A percentile compares a stretch with the other conserved stretches of the same genome.
These are phyloP conservation scores for Fraxinus sp. DNA, from an alignment of 305 asterid genomes.

Conservation along the genomic window DNA sequence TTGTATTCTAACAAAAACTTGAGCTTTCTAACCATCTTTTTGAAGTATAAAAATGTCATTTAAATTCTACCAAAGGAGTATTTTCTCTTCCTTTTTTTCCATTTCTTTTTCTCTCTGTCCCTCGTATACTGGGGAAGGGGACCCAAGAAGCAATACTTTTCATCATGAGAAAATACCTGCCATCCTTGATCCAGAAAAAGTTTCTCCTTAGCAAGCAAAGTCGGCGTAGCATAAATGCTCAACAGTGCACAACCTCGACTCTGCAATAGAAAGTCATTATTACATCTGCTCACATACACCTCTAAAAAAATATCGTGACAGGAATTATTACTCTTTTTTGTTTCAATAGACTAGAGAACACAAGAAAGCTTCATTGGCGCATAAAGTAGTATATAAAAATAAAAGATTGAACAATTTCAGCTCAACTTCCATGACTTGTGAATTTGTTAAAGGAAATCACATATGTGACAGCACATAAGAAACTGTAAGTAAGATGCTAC, in stretches of 20 bases:
- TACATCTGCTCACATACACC: conserved; percentile 16
- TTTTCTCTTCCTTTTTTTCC: background rate
- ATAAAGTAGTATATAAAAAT: background rate
- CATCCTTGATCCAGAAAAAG: conserved; percentile 95
- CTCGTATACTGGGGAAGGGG: background rate
- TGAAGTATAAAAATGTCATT: background rate
- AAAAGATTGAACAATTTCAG: conserved; percentile 22
- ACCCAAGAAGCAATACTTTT: background rate
- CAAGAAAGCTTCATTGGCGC: conserved; percentile 8
- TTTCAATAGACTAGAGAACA: background rate
- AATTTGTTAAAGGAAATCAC: background rate
- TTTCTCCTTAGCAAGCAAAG: conserved; percentile 80
- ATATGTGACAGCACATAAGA: background rate
- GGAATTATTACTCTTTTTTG: conserved; percentile 11
- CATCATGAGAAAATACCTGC: conserved; percentile 58
- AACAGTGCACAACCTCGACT: conserved; percentile 92
- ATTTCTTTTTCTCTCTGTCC: background rate
- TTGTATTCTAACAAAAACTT: background rate
- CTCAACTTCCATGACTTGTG: background rate
- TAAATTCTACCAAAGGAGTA: background rate
- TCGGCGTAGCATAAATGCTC: conserved; percentile 85
- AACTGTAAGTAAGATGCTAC: background rate
- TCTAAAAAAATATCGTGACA: background rate
- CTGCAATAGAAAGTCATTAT: conserved; percentile 42
- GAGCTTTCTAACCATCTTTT: background rate